Evolutionary conservation across 2,329 filamentous ascomycete genomes (phyloP), one percentile per base, ranked within the genome.

Genomic region (Colletotrichum sp.): DNA sequence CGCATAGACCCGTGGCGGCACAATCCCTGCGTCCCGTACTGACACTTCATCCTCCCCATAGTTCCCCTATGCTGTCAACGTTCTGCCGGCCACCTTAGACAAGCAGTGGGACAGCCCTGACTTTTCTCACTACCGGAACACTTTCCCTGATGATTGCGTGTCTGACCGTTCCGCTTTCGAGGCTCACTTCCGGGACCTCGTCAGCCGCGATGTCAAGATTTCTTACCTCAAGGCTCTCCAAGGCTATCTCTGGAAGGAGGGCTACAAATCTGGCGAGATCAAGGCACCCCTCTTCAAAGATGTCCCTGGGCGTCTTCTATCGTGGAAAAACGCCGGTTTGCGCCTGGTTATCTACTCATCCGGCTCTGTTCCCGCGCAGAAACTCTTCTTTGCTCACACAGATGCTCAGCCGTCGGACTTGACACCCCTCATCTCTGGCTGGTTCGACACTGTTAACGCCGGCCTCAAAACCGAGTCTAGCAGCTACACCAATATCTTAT

Each of bases 391-490:
- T 84, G 88, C 89, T 76, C 92, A 96, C 81, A 93, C 91, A 57
- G 86, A 90, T 77, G 88, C 90, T 9, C 85, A 89, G 75, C 88
- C 88, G 21, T 86, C 88, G n/a, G 91, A 95, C 82, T 83, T 94
- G 80, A 90, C 88, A 5, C 85, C 85, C 2, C 83, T 91, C 72
- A 89, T 95, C 74, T 87, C 87, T 60, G 93, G 89, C 79, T 95
- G 92, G 88, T 96, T 95, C 82, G 95, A 97, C 83, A 96, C 94
- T 5, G 91, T 94, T 74, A 96, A 95, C 82, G 94, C 95, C 36
- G 95, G 95, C 2, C 88, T 91, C 72, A 97, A 97, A 87, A 91
- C 89, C 61, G 91, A 95, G 79, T 82, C 85, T 52, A 83, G 82
- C 26, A 96, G 94, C 82, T 97, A 96, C 84, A 83, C 85, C 79